Conservation (phyloP, 2,329 filamentous ascomycete species). For the Clonostachys rosea region DNA sequence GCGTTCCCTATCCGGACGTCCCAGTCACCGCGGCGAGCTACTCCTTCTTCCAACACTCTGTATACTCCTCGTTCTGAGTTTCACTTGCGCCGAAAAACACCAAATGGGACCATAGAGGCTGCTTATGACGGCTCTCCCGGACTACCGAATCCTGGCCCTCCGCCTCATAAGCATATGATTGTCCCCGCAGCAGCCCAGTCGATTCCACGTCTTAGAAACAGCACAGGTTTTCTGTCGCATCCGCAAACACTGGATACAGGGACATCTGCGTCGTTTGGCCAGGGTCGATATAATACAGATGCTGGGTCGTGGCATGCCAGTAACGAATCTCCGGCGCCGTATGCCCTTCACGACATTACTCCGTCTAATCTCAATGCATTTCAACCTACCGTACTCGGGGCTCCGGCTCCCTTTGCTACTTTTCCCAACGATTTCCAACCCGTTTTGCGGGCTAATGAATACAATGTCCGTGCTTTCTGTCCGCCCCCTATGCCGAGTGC, state of each 20-base stretch:
- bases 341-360: slow-evolving; percentile 1
- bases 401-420: slow-evolving; percentile 1
- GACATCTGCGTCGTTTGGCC: not conserved
- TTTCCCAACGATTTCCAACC: slow-evolving; percentile 18
- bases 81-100: slow-evolving; percentile 85
- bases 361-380: not conserved
- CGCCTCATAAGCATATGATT: slow-evolving; percentile 75
- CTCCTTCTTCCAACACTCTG: slow-evolving; percentile 6
- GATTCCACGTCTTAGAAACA: too few relatives aligned
- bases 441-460: slow-evolving; percentile 25
- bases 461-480: slow-evolving; percentile 30
- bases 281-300: not conserved
- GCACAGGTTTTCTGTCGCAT: too few relatives aligned
- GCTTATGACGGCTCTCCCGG: slow-evolving; percentile 83
- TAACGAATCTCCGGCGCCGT: slow-evolving; percentile 4
- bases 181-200: not conserved
- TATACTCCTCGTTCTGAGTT: slow-evolving; percentile 52
- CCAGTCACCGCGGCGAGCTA: slow-evolving; percentile 13
- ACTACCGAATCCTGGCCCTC: slow-evolving; percentile 68
- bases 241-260: not conserved
- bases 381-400: slow-evolving; percentile 5
- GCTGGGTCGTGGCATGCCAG: slow-evolving; percentile 2
- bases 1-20: slow-evolving; percentile 25
- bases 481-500: slow-evolving; percentile 23
- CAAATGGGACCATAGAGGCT: slow-evolving; percentile 85